These are phyloP conservation scores for Erysimum cheiri DNA, from an alignment of 441 rosid genomes.

Conservation along the genomic window DNA sequence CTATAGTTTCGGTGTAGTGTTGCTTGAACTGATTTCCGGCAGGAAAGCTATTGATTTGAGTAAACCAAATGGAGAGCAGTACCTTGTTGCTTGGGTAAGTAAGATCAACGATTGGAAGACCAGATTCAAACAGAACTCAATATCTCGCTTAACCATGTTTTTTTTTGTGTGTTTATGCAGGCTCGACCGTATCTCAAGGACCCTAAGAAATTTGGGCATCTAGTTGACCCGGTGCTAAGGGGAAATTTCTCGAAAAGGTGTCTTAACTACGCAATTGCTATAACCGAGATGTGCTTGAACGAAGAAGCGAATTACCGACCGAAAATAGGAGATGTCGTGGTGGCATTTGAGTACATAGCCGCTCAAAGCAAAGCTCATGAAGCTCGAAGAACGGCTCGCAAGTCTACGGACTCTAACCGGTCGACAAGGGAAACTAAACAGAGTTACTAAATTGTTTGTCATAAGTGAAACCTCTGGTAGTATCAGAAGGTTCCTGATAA, in stretches of 20 bases:
- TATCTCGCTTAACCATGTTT: neutral
- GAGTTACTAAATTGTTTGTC: constrained; percentile 13
- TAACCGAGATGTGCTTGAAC: constrained; percentile 86
- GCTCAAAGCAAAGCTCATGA: constrained; percentile 55
- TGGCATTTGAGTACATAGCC: constrained; percentile 81
- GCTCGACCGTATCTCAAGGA: constrained; percentile 70
- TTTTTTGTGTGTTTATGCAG: constrained; percentile 45
- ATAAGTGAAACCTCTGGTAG: constrained; percentile 29
- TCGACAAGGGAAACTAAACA: constrained; percentile 28
- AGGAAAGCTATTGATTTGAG: constrained; percentile 59
- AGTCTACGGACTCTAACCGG: constrained; percentile 29
- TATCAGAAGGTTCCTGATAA: constrained; percentile 32
- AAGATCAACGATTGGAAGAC: constrained; percentile 12
- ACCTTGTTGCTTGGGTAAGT: constrained; percentile 70
- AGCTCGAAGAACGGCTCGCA: constrained; percentile 35
- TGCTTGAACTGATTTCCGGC: constrained; percentile 69
- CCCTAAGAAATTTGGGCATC: constrained; percentile 56
- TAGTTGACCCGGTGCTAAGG: constrained; percentile 76
- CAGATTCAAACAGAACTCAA: neutral
- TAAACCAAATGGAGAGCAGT: constrained; percentile 55
- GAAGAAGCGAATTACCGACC: constrained; percentile 86
- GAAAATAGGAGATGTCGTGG: constrained; percentile 75
- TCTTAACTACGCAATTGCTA: constrained; percentile 80
- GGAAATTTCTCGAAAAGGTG: constrained; percentile 74
- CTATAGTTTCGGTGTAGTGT: constrained; percentile 70